A percentile compares a stretch with the other conserved stretches of the same genome.
These are phyloP conservation scores for Gossypium davidsonii DNA, from an alignment of 441 rosid genomes.

Conservation along the genomic window DNA sequence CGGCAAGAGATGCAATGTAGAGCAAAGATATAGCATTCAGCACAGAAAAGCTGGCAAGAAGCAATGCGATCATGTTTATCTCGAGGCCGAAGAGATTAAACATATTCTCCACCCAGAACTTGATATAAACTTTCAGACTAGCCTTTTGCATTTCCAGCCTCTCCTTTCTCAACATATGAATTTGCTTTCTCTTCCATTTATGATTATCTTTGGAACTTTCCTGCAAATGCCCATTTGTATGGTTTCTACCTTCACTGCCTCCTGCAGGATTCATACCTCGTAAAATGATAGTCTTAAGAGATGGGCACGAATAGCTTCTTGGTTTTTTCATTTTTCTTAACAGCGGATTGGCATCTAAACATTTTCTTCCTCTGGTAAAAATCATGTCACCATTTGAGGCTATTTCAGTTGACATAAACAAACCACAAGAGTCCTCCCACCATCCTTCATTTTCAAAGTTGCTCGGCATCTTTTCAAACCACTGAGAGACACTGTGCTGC, in stretches of 20 bases:
- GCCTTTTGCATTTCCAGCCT: slow-evolving; percentile 34
- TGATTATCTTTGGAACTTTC: slow-evolving; percentile 27
- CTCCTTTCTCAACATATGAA: slow-evolving; percentile 28
- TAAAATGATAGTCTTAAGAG: slow-evolving; percentile 18
- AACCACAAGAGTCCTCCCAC: slow-evolving; percentile 27
- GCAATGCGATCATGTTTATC: slow-evolving; percentile 35
- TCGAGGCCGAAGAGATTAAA: slow-evolving; percentile 37
- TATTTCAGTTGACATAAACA: slow-evolving; percentile 24
- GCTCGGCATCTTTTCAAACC: slow-evolving; percentile 27
- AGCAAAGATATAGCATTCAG: slow-evolving; percentile 33
- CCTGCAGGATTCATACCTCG: slow-evolving; percentile 14
- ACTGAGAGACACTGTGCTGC: slow-evolving; percentile 35
- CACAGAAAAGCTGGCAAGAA: slow-evolving; percentile 34
- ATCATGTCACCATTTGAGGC: slow-evolving; percentile 13
- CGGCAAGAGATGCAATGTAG: slow-evolving; percentile 33
- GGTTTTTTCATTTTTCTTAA: background rate
- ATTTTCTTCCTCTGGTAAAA: slow-evolving; percentile 19
- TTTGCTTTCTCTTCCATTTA: slow-evolving; percentile 35
- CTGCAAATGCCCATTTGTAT: slow-evolving; percentile 15
- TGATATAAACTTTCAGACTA: slow-evolving; percentile 28
- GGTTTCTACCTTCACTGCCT: slow-evolving; percentile 13
- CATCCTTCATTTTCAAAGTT: slow-evolving; percentile 20
- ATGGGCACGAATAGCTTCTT: slow-evolving; percentile 28
- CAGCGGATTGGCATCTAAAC: slow-evolving; percentile 12
- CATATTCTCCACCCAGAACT: slow-evolving; percentile 35